Conservation (phyloP, 164 flowering plant genomes). For the Aristolochia contorta region DNA sequence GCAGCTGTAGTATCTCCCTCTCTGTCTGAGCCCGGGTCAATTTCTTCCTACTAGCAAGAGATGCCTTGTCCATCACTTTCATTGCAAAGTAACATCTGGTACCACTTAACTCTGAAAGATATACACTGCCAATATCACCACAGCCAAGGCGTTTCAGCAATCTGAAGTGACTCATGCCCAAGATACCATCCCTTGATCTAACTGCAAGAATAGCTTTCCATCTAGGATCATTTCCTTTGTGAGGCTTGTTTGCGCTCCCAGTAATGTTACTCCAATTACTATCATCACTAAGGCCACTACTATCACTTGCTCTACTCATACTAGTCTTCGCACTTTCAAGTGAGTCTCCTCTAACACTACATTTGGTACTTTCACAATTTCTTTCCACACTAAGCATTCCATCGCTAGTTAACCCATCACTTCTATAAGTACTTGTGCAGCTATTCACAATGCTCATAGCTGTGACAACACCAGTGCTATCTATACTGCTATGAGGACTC, state of each 20-base stretch:
- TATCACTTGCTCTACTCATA: slow-evolving; percentile 80
- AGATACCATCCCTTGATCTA: slow-evolving; percentile 66
- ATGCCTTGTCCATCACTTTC: slow-evolving; percentile 82
- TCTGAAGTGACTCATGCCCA: slow-evolving; percentile 90
- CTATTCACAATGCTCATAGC: slow-evolving; percentile 87
- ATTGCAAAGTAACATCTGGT: slow-evolving; percentile 50
- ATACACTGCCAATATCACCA: slow-evolving; percentile 70
- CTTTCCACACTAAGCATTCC: slow-evolving; percentile 67
- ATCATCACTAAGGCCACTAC: slow-evolving; percentile 94
- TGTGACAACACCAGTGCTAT: slow-evolving; percentile 56
- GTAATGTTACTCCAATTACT: slow-evolving; percentile 90
- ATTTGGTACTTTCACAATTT: slow-evolving; percentile 60
- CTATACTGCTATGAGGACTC: slow-evolving; percentile 86
- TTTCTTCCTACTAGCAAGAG: slow-evolving; percentile 56
- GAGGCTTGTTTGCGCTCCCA: slow-evolving; percentile 88
- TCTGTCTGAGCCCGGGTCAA: slow-evolving; percentile 68
- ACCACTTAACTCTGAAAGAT: slow-evolving; percentile 40
- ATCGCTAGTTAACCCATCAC: slow-evolving; percentile 64
- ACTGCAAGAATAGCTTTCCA: slow-evolving; percentile 93
- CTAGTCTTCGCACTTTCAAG: slow-evolving; percentile 91
- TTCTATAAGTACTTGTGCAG: slow-evolving; percentile 61
- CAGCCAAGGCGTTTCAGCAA: slow-evolving; percentile 57
- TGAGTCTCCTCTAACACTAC: slow-evolving; percentile 65
- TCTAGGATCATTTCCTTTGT: slow-evolving; percentile 93
- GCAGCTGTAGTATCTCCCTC: slow-evolving; percentile 54